Evolutionary conservation across 148 eudicot species (phyloP), one percentile per base, ranked within the genome.

Genomic region (Pharnaceum exiguum): DNA sequence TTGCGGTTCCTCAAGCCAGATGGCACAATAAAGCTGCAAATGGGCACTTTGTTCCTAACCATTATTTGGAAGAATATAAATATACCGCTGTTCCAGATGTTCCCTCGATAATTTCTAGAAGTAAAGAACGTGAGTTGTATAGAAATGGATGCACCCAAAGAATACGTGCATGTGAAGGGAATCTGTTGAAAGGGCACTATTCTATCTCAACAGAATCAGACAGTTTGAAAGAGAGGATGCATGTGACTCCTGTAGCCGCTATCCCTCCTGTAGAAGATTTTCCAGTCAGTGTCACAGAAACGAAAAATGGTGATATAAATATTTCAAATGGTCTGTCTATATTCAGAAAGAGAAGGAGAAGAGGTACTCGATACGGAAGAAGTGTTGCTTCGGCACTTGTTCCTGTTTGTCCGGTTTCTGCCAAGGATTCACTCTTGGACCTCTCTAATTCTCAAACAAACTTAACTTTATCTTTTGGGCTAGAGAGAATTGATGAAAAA

Each of bases 61-160:
- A 38, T 58, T 36, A 43, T 39, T 22, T 40, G 13, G 63, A 39
- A 64, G 54, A 60, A 42, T 22, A 7, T 62, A 52, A 65, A 3
- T 37, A 55, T 52, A 47, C 57, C 48, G 47, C 68, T 44, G 71
- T 58, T 55, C 70, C 71, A 11, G 82, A 77, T 57, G 71, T 83
- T 56, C 83, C 95, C 37, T 77, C 95, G 31, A 68, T 79, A 46
- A 75, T 81, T 56, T 46, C 71, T 61, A 81, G 82, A 76, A 75
- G 75, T 57, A 88, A 81, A 73, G 79, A 78, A 27, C 67, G 77
- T 27, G 86, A 75, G 28, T 53, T 71, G 33, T 79, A 77, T 62
- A 81, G 71, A 70, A 88, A 89, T 46, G 79, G 87, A 10, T 83
- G 89, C 40, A 83, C 89, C 21, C 99, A 88, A 66, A 83, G 95